These are phyloP conservation scores for Alternaria hordeiaustralica DNA, from an alignment of 2,329 filamentous ascomycete species.

Conservation along the genomic window DNA sequence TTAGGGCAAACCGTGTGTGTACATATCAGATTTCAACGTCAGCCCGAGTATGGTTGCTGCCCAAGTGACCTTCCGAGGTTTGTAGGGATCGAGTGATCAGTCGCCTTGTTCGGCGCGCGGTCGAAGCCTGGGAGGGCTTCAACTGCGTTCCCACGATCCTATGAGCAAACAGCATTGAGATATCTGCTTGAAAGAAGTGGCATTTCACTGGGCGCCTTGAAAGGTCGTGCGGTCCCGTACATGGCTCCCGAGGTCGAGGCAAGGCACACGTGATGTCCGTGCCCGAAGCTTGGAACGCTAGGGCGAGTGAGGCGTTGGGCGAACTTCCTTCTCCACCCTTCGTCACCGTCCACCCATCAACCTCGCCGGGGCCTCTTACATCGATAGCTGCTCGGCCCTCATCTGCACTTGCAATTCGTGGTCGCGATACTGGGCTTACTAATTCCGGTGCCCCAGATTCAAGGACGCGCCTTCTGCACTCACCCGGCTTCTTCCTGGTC, in stretches of 20 bases:
- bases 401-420: conserved; percentile 26
- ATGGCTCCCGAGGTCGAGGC: not conserved
- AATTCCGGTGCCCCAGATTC: conserved; percentile 5
- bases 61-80: conserved; percentile 8
- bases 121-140: not conserved
- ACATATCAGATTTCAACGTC: conserved; percentile 8
- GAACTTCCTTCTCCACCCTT: conserved; percentile 18
- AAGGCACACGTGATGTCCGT: conserved; percentile 17
- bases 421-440: conserved; percentile 22
- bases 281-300: conserved; percentile 6
- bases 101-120: not conserved
- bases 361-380: conserved; percentile 24
- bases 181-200: not conserved
- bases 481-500: conserved; percentile 21
- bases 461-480: conserved; percentile 17
- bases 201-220: conserved; percentile 4
- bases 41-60: conserved; percentile 17
- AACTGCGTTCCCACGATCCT: not conserved
- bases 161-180: not conserved
- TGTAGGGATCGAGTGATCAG: not conserved
- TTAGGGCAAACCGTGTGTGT: conserved; percentile 9
- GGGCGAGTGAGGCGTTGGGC: conserved; percentile 17
- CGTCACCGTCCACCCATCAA: conserved; percentile 26
- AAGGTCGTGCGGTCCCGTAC: not conserved
- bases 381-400: conserved; percentile 24